Evolutionary conservation across 495 filamentous ascomycete species (phyloP).

Genomic region (Hamigera avellanea): DNA sequence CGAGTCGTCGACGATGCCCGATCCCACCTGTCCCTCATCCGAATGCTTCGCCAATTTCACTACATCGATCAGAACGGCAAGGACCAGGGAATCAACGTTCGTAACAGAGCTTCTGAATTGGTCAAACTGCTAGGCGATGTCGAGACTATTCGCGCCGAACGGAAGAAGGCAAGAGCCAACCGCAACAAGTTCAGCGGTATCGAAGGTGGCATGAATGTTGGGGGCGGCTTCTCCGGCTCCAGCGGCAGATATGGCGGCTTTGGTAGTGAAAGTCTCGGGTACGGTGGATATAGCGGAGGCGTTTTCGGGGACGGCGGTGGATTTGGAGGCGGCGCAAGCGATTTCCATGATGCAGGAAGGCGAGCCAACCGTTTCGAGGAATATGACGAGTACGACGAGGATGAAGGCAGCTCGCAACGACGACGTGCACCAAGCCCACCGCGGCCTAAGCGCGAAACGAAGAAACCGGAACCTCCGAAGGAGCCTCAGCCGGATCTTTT

Average conservation of each 20-base stretch:
- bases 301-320: conserved; percentile 92
- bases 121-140: conserved; percentile 90
- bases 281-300: conserved; percentile 73
- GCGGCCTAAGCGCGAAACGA: conserved; percentile 33
- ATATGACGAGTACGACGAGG: conserved; percentile 93
- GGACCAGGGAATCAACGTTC: conserved; percentile 96
- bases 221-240: conserved; percentile 43
- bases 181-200: conserved; percentile 92
- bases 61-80: conserved; percentile 94
- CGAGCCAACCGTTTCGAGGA: conserved; percentile 78
- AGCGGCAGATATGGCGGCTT: conserved; percentile 76
- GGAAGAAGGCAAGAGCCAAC: conserved; percentile 85
- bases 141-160: conserved; percentile 79
- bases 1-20: conserved; percentile 96
- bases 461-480: conserved; percentile 54
- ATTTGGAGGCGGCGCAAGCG: conserved; percentile 57
- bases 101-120: conserved; percentile 90
- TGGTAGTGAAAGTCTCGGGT: conserved; percentile 61
- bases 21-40: conserved; percentile 84
- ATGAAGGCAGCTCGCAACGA: conserved; percentile 34
- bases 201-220: conserved; percentile 60
- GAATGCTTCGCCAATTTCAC: conserved; percentile 98
- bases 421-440: conserved; percentile 34
- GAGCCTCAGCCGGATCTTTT: conserved; percentile 82
- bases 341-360: conserved; percentile 56